Evolutionary conservation across 176 grass and related monocot genomes (phyloP).

Genomic region (barley (Hordeum vulgare)): DNA sequence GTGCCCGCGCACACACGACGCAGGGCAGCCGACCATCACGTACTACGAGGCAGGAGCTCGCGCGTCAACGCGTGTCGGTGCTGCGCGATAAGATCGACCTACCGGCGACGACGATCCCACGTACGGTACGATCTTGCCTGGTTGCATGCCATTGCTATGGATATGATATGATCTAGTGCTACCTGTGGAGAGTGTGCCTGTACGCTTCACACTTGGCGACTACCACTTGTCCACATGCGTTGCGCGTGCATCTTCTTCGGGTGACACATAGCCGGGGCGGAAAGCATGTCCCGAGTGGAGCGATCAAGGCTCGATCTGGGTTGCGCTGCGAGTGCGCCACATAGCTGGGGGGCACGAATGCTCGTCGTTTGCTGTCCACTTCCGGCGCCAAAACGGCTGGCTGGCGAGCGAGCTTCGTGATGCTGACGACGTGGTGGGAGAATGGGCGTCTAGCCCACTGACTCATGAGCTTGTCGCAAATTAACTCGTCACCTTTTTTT

Average conservation of each 20-base stretch:
- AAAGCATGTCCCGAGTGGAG: not conserved
- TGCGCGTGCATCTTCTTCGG: not conserved
- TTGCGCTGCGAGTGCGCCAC: not conserved
- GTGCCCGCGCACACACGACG: not conserved
- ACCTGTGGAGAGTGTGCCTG: not conserved
- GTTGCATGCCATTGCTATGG: not conserved
- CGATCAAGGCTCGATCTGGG: not conserved
- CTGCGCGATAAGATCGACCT: not conserved
- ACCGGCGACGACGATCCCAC: not conserved
- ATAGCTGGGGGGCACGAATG: not conserved
- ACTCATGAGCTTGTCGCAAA: not conserved
- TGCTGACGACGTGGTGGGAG: not conserved
- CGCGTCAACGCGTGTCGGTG: not conserved
- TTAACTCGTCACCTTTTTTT: not conserved
- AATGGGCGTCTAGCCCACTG: conserved; percentile 9
- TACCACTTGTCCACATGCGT: not conserved
- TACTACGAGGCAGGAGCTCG: not conserved
- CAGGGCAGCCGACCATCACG: not conserved
- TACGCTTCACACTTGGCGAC: not conserved
- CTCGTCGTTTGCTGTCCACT: conserved; percentile 10
- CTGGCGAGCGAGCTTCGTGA: not conserved
- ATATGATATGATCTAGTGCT: not conserved
- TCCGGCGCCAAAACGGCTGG: not conserved
- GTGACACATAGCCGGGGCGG: not conserved
- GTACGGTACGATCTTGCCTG: not conserved